Percentiles rank a stretch among this genome's conserved stretches.
Evolutionary conservation across 2,329 filamentous ascomycete species (phyloP).

Genomic region (Cladorrhinum sp.): DNA sequence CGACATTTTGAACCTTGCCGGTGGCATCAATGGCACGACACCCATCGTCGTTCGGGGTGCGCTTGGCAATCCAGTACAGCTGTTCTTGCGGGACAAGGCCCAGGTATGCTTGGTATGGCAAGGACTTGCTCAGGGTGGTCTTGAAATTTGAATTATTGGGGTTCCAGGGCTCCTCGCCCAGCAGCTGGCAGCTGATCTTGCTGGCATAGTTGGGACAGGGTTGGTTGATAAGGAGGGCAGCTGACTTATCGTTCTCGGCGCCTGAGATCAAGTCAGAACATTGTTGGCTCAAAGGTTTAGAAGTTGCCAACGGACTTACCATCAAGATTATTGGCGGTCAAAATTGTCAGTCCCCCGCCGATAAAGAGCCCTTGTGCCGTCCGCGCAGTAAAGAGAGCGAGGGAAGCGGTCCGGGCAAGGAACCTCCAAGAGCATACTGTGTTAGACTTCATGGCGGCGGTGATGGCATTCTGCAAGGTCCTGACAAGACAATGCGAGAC

Average conservation of each 20-base stretch:
- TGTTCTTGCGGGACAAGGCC: slow-evolving; percentile 13
- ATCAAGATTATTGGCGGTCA: slow-evolving; percentile 12
- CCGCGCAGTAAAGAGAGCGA: not conserved
- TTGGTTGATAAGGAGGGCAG: slow-evolving; percentile 26
- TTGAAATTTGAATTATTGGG: slow-evolving; percentile 25
- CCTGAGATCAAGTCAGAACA: slow-evolving; percentile 12
- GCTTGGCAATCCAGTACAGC: slow-evolving; percentile 23
- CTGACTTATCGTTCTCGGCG: slow-evolving; percentile 22
- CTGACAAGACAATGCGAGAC: not conserved
- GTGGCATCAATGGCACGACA: slow-evolving; percentile 30
- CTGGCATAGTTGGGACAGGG: slow-evolving; percentile 20
- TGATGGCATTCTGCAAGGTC: not conserved
- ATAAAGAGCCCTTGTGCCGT: not conserved
- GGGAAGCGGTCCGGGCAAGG: not conserved
- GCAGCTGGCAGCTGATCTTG: slow-evolving; percentile 19
- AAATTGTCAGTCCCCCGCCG: slow-evolving; percentile 14
- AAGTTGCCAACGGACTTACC: slow-evolving; percentile 1
- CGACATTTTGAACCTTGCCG: slow-evolving; percentile 37
- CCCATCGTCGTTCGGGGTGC: slow-evolving; percentile 1
- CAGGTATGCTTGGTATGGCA: slow-evolving; percentile 28
- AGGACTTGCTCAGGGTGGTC: slow-evolving; percentile 19
- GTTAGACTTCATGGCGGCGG: not conserved
- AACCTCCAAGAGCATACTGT: not conserved
- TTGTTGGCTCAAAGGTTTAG: too few species aligned
- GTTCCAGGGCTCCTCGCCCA: slow-evolving; percentile 27